Base-by-base conservation (phyloP, 108 stramenopile species). In the Seminavis robusta region DNA sequence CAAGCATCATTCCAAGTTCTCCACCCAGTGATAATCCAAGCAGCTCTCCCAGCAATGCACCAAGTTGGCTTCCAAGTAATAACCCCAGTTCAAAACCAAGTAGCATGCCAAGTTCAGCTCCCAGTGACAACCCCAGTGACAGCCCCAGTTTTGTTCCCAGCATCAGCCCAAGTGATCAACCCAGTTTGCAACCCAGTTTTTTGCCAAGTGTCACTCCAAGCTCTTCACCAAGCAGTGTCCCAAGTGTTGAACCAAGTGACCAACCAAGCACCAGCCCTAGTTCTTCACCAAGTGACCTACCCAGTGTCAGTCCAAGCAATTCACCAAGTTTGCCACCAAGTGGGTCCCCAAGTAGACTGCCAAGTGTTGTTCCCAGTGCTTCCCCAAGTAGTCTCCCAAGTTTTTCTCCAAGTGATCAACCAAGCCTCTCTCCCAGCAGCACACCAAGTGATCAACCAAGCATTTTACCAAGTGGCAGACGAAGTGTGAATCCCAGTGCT, bases 361-460 rank as follows among this genome's bases (percentile, higher is more conserved):
- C 44, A 46, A 46, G 44, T 20, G 19, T 9, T 46, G 13, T 9
- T 8, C 44, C 44, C n/a, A 46, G n/a, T 9, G 9, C 16, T 19
- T 20, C 9, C 13, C 11, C 17, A 16, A 16, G n/a, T 9, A 46
- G 16, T 46, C 44, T 8, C 13, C 44, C 44, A 46, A 46, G n/a
- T 8, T 9, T 9, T 46, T 8, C 9, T 19, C 44, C 44, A 19
- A 16, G n/a, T n/a, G 16, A 8, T 11, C 11, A 15, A 19, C 44
- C 44, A 46, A 46, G n/a, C n/a, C 8, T n/a, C 16, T 8, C 16
- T 19, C 44, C 44, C 9, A 46, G 44, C 17, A 9, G 9, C 16
- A 8, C 13, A n/a, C 44, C 44, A 16, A 46, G n/a, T 8, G n/a
- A 46, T n/a, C n/a, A 46, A 46, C 44, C 44, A n/a, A 46, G 44